phyloP scores from a whole-genome alignment of 371 early-diverging fungal species.

The Apophysomyces ossiformis region DNA sequence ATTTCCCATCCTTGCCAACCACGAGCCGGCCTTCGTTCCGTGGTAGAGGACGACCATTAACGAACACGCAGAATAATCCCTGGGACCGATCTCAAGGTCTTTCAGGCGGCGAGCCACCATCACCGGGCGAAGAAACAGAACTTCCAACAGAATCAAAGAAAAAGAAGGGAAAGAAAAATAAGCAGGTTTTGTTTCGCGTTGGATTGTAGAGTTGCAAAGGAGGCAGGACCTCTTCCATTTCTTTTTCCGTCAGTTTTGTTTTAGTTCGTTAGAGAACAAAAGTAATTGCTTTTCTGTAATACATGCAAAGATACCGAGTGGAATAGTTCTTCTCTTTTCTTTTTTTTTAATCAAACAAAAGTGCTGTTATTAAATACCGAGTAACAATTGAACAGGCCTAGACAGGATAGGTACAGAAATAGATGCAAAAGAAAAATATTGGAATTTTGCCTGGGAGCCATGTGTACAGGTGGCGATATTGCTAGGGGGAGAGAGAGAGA shows the following conservation, averaged over 20 bases:
- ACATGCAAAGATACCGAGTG: neutral
- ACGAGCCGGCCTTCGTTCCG: conserved; percentile 37
- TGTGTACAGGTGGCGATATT: neutral
- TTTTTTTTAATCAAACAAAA: neutral
- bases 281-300: too few species aligned
- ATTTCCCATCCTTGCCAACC: conserved; percentile 51
- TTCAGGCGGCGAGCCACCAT: conserved; percentile 5
- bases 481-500: neutral
- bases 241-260: neutral
- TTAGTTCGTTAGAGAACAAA: neutral
- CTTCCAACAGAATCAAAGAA: conserved; percentile 23
- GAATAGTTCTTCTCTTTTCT: neutral
- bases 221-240: neutral
- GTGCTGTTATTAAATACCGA: neutral
- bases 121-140: conserved; percentile 15
- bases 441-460: neutral
- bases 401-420: conserved; percentile 6
- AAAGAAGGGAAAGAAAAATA: conserved; percentile 62
- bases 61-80: conserved; percentile 20
- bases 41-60: conserved; percentile 33
- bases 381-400: neutral
- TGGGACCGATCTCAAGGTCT: conserved; percentile 31
- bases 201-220: conserved; percentile 39
- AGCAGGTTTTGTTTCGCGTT: conserved; percentile 63
- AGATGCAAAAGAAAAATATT: neutral